A percentile compares a stretch with the other conserved stretches of the same genome.
Conservation (phyloP, 495 filamentous ascomycete species). For the Neurospora tetraspora region DNA sequence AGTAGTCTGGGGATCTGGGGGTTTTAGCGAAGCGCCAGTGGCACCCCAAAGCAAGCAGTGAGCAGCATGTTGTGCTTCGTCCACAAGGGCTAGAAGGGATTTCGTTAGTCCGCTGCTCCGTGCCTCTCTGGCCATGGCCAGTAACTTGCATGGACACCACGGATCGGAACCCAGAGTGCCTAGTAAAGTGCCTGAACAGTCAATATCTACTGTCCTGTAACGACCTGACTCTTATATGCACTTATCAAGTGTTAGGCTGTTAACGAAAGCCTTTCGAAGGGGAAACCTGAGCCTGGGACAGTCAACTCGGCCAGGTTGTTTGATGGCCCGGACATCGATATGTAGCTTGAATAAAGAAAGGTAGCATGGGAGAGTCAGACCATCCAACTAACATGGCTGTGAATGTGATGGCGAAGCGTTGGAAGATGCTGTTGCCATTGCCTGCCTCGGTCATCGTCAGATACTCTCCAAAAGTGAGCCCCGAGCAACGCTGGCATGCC, state of each 20-base stretch:
- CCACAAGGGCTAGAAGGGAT: not conserved
- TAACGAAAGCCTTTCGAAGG: not conserved
- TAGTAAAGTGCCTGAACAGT: not conserved
- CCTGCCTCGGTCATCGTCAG: not conserved
- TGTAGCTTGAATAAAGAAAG: not conserved
- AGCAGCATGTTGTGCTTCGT: not conserved
- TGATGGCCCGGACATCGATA: not conserved
- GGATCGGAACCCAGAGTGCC: not conserved
- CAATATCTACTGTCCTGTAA: not conserved
- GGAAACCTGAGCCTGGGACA: not conserved
- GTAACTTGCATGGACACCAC: not conserved
- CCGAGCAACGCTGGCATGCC: not conserved
- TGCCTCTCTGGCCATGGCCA: not conserved
- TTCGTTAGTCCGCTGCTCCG: not conserved
- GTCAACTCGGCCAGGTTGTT: not conserved
- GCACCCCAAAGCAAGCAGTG: not conserved
- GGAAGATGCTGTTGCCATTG: not conserved
- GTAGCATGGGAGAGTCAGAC: not conserved
- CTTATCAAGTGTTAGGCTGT: not conserved
- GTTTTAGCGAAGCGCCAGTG: not conserved
- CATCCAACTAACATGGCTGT: not conserved
- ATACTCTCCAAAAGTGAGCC: not conserved
- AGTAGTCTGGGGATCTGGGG: not conserved
- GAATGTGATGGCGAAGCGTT: not conserved
- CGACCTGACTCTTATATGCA: not conserved